phyloP scores from a whole-genome alignment of 306 rosid genomes.

The Cyclanthera cordifolia region DNA sequence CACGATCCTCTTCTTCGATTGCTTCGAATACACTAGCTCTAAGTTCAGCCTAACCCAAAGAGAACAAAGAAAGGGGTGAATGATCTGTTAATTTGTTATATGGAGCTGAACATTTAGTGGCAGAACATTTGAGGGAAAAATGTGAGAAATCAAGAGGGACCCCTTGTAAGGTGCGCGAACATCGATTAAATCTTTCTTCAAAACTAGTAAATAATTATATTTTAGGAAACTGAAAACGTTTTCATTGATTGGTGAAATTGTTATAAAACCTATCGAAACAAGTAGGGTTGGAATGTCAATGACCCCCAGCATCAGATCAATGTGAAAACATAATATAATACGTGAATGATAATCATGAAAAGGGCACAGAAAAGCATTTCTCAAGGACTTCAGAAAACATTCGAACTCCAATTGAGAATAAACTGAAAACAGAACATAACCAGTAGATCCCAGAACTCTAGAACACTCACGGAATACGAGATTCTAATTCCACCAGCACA shows the following conservation, averaged over 20 bases:
- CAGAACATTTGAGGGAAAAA: not conserved
- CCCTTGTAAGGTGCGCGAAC: not conserved
- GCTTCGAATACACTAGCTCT: constrained; percentile 98
- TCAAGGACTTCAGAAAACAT: not conserved
- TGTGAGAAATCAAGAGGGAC: not conserved
- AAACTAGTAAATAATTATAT: not conserved
- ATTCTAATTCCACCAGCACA: not conserved
- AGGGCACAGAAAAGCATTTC: not conserved
- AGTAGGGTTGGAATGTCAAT: too few species aligned
- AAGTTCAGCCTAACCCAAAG: constrained; percentile 62
- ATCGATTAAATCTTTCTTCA: not conserved
- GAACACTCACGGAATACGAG: too few species aligned
- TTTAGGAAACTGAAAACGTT: too few species aligned
- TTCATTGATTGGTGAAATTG: too few species aligned
- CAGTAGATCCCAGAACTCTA: too few species aligned
- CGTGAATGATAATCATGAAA: not conserved
- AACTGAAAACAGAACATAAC: not conserved
- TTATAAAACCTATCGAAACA: too few species aligned
- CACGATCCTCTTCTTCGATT: constrained; percentile 95
- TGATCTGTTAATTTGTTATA: not conserved
- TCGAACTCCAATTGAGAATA: not conserved
- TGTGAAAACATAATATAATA: not conserved
- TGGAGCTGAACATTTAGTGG: not conserved
- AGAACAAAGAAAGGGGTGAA: not conserved
- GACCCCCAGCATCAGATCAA: not conserved